Base-by-base conservation (phyloP, 306 rosid genomes). In the Comarum palustre region DNA sequence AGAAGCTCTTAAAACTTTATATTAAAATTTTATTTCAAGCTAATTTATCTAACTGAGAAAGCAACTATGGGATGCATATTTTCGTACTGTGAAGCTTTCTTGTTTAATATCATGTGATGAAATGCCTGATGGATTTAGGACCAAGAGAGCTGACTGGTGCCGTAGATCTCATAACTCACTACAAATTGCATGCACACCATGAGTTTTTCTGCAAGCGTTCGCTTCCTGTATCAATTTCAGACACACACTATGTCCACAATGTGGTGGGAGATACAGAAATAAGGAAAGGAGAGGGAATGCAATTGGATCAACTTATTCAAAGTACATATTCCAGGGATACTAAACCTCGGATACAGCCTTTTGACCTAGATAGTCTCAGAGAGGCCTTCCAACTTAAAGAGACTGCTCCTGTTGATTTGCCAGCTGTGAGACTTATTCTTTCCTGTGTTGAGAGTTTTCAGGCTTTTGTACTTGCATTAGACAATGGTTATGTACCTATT, bases 221-320 rank as follows among this genome's bases (percentile, higher is more conserved):
- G 45, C 96, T 92, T 81, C 97, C 99, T 57, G 81, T 82, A 79
- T 83, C 99, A 76, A 80, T 95, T 72, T 80, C 93, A 19, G 99
- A 91, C 77, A 83, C 99, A 20, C 97, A 91, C 75, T 95, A 95
- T 87, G 84, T 90, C 73, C 89, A 90, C 79, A 87, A 87, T 77
- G 89, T 90, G 62, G 93, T 90, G 74, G 99, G 97, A 82, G 99
- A 95, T 86, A 87, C 96, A 31, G 99, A 91, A 80, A 82, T 91
- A 65, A 87, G 99, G 79, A 91, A 90, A 88, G 99, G 99, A 69
- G 97, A 95, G 73, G 97, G 97, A 73, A 91, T 95, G 96, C 97
- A 95, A 71, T 86, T 95, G 78, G 95, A 88, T 90, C 96, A 95
- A 79, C 99, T 95, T 80, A 84, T 90, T 78, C 96, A 90, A 83